A percentile compares a stretch with the other conserved stretches of the same genome.
Conservation (phyloP, 768 basidiomycete species). For the Cystobasidium ongulense region DNA sequence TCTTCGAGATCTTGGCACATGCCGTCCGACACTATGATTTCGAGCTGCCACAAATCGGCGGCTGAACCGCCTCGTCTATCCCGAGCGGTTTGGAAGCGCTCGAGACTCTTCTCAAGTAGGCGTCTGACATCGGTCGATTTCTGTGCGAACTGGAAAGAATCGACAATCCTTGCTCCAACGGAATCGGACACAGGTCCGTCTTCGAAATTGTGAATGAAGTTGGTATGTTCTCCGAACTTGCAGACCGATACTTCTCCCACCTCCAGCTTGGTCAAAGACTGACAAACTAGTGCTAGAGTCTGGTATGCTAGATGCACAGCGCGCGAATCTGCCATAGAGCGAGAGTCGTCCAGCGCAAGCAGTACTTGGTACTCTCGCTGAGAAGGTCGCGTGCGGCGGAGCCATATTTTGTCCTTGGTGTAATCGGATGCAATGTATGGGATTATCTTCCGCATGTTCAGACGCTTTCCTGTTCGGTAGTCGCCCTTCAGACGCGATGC, state of each 20-base stretch:
- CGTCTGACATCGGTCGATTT: constrained; percentile 75
- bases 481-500: constrained; percentile 92
- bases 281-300: constrained; percentile 81
- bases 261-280: constrained; percentile 81
- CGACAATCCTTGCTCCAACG: constrained; percentile 64
- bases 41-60: constrained; percentile 87
- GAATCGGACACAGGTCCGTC: constrained; percentile 70
- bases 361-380: constrained; percentile 92
- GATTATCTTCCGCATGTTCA: constrained; percentile 99
- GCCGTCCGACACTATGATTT: constrained; percentile 98
- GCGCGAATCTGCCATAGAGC: constrained; percentile 88
- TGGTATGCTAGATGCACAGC: constrained; percentile 89
- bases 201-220: constrained; percentile 79
- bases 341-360: constrained; percentile 88
- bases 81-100: constrained; percentile 61
- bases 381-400: constrained; percentile 85
- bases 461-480: constrained; percentile 90
- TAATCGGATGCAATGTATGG: constrained; percentile 96
- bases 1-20: constrained; percentile 91
- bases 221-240: constrained; percentile 77
- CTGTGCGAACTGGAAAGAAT: constrained; percentile 81
- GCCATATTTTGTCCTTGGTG: constrained; percentile 99
- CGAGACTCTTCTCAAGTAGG: constrained; percentile 55
- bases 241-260: constrained; percentile 90
- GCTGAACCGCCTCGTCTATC: constrained; percentile 58